phyloP scores from a whole-genome alignment of 495 filamentous ascomycete species.

The Podospora appendiculata region DNA sequence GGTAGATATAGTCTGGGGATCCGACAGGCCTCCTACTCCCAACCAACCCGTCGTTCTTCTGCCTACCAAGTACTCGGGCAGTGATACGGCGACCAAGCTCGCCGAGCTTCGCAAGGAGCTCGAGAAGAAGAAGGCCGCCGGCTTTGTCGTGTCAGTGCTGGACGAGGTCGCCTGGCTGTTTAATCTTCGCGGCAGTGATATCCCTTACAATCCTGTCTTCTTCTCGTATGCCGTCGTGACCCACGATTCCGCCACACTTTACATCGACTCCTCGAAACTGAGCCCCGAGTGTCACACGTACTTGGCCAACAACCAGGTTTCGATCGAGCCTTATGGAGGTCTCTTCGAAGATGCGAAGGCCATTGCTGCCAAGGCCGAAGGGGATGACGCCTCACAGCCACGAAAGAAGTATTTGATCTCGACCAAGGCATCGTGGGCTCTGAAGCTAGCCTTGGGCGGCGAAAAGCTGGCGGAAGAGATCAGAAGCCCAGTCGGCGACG shows the following conservation, averaged over 20 bases:
- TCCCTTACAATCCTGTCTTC: slow-evolving; percentile 98
- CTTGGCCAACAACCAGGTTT: slow-evolving; percentile 59
- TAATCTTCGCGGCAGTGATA: slow-evolving; percentile 93
- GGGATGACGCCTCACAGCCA: slow-evolving; percentile 21
- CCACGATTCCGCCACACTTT: slow-evolving; percentile 70
- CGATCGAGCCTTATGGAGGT: slow-evolving; percentile 73
- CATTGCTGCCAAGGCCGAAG: slow-evolving; percentile 33
- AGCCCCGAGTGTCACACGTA: slow-evolving; percentile 59
- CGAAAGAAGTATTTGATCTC: slow-evolving; percentile 77
- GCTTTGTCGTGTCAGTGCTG: slow-evolving; percentile 88
- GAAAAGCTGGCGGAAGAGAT: slow-evolving; percentile 79
- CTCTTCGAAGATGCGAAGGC: slow-evolving; percentile 73
- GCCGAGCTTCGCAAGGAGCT: slow-evolving; percentile 83
- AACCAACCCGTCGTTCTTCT: slow-evolving; percentile 68
- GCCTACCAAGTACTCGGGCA: slow-evolving; percentile 68
- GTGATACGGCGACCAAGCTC: slow-evolving; percentile 75
- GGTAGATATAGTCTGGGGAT: slow-evolving; percentile 80
- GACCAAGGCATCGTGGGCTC: slow-evolving; percentile 86
- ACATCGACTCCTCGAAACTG: slow-evolving; percentile 75
- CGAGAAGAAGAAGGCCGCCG: slow-evolving; percentile 81
- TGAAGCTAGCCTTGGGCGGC: slow-evolving; percentile 83
- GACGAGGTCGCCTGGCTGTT: slow-evolving; percentile 98
- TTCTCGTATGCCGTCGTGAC: slow-evolving; percentile 95
- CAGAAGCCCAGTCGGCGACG: slow-evolving; percentile 82
- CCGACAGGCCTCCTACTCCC: slow-evolving; percentile 63